Conservation (phyloP, 768 basidiomycete species). For the Megacollybia marginata region DNA sequence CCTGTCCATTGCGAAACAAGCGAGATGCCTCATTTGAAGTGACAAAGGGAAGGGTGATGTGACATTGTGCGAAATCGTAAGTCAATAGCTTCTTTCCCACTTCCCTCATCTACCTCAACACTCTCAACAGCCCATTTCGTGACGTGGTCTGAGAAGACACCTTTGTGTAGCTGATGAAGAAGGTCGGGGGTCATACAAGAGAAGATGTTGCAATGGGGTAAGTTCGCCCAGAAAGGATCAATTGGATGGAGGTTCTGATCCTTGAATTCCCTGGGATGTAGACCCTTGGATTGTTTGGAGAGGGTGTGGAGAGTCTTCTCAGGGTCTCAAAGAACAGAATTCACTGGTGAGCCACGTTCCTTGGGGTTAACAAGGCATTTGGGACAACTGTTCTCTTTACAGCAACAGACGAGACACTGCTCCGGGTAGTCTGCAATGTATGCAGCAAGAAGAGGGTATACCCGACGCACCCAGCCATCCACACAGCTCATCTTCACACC, state of each 20-base stretch:
- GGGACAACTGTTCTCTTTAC: no score
- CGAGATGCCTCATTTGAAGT: no score
- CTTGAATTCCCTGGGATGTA: not conserved
- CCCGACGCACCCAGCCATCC: slow-evolving; percentile 18
- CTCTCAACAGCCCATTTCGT: not conserved
- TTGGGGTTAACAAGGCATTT: no score
- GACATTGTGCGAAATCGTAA: no score
- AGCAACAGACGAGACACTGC: slow-evolving; percentile 25
- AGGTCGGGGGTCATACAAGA: slow-evolving; percentile 3
- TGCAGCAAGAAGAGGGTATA: not conserved
- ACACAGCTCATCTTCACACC: slow-evolving; percentile 24
- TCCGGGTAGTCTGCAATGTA: slow-evolving; percentile 30
- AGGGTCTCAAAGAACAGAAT: not conserved
- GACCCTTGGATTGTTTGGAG: not conserved
- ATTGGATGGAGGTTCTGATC: not conserved
- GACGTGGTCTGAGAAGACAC: no score
- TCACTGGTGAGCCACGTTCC: slow-evolving; percentile 8
- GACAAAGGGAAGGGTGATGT: no score
- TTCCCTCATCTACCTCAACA: no score
- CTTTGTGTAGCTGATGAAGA: slow-evolving; percentile 8
- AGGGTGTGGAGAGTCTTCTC: not conserved
- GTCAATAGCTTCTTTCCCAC: no score
- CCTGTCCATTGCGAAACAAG: no score
- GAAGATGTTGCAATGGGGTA: not conserved
- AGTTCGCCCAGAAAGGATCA: not conserved